These are phyloP conservation scores for Plasmodium cynomolgi DNA, from an alignment of 169 alveolate species.

Conservation along the genomic window DNA sequence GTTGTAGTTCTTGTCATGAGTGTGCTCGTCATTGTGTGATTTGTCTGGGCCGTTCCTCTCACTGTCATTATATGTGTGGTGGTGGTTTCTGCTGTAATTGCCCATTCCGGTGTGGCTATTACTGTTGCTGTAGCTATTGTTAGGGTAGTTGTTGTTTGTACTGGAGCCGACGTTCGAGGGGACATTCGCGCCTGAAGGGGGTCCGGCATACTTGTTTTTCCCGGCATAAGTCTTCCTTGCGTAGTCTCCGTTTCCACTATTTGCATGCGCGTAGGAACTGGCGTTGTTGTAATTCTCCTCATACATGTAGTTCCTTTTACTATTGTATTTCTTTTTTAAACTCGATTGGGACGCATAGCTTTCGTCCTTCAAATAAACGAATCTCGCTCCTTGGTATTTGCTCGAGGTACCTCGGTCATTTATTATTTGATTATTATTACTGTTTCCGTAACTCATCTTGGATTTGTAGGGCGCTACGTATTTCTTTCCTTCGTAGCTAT, in stretches of 20 bases:
- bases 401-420: neutral
- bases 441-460: neutral
- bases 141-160: neutral
- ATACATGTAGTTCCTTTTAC: slow-evolving; percentile 3
- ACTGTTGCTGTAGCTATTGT: neutral
- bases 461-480: slow-evolving; percentile 15
- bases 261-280: neutral
- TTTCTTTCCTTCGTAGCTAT: neutral
- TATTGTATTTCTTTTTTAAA: neutral
- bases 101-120: neutral
- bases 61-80: neutral
- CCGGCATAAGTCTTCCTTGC: neutral
- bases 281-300: slow-evolving; percentile 35
- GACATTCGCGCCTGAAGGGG: neutral
- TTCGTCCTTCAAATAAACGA: slow-evolving; percentile 5
- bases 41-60: neutral
- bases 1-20: neutral
- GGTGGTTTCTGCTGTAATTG: neutral
- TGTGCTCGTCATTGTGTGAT: neutral
- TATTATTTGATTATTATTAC: neutral
- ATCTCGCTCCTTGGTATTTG: slow-evolving; percentile 33
- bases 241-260: neutral
- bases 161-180: neutral
- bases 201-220: neutral
- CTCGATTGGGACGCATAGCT: neutral